Conservation (phyloP, 345 rosid species). For the Boechera stricta region DNA sequence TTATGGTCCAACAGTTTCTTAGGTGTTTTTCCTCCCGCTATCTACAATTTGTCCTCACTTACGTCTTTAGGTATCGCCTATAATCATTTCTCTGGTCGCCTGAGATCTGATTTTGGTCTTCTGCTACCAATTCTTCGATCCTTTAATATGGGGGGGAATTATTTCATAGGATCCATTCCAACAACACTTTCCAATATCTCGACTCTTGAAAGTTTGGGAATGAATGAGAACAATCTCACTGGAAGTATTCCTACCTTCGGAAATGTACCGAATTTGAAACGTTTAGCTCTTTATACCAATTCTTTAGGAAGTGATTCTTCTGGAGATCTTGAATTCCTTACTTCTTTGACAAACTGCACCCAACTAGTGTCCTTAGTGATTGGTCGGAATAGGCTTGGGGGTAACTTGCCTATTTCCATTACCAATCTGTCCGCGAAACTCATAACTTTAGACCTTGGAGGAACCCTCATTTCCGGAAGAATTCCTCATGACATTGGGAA, state of each 20-base stretch:
- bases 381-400: not conserved
- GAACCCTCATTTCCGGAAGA: not conserved
- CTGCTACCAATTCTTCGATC: not conserved
- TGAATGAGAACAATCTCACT: not conserved
- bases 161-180: not conserved
- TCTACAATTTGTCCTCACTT: conserved; percentile 28
- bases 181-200: conserved; percentile 1
- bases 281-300: not conserved
- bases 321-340: conserved; percentile 5
- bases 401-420: conserved; percentile 8
- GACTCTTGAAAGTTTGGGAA: not conserved
- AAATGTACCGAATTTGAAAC: not conserved
- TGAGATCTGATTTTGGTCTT: conserved; percentile 16
- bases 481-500: conserved; percentile 1
- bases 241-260: conserved; percentile 17
- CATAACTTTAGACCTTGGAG: accelerated
- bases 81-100: not conserved
- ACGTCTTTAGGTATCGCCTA: too few species aligned
- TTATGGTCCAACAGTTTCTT: not conserved
- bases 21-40: not conserved
- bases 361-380: not conserved
- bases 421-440: not conserved
- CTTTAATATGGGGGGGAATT: not conserved
- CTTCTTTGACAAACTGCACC: not conserved
- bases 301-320: not conserved